These are phyloP conservation scores for Aspergillus pseudotamarii DNA, from an alignment of 2,329 filamentous ascomycete species.

Conservation along the genomic window DNA sequence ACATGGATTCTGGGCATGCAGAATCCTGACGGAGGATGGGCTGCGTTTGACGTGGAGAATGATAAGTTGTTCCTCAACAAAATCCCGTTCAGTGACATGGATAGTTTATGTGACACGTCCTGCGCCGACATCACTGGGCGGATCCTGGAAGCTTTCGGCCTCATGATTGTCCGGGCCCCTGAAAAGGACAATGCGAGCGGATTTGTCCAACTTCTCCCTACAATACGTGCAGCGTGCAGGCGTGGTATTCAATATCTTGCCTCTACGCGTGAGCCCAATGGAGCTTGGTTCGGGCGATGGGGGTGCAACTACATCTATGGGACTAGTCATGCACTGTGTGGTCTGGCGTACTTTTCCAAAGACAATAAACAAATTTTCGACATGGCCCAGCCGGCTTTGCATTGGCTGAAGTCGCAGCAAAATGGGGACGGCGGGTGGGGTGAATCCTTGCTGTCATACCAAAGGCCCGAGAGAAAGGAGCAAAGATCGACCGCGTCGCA, in stretches of 20 bases:
- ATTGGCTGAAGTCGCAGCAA: constrained; percentile 31
- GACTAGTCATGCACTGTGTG: constrained; percentile 36
- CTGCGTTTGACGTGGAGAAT: constrained; percentile 39
- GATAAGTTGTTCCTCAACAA: constrained; percentile 37
- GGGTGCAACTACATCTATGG: constrained; percentile 40
- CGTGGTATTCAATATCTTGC: constrained; percentile 29
- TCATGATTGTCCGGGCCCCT: constrained; percentile 18
- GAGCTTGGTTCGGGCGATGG: constrained; percentile 40
- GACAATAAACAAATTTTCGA: constrained; percentile 2
- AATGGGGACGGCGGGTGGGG: constrained; percentile 39
- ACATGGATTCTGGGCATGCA: constrained; percentile 42
- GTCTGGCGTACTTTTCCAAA: constrained; percentile 24
- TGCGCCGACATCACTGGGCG: constrained; percentile 39
- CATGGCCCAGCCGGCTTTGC: constrained; percentile 6
- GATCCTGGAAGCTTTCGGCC: constrained; percentile 34
- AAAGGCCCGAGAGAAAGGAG: constrained; percentile 11
- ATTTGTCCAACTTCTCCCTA: background rate
- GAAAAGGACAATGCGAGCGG: background rate
- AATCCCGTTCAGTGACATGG: constrained; percentile 42
- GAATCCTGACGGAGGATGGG: constrained; percentile 42
- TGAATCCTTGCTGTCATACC: constrained; percentile 28
- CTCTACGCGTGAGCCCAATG: constrained; percentile 26
- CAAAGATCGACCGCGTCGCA: constrained; percentile 34
- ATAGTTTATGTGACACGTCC: constrained; percentile 37
- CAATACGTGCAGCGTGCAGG: constrained; percentile 11